Evolutionary conservation across 1,284 basidiomycete species (phyloP).

Genomic region (Caloboletus firmus): DNA sequence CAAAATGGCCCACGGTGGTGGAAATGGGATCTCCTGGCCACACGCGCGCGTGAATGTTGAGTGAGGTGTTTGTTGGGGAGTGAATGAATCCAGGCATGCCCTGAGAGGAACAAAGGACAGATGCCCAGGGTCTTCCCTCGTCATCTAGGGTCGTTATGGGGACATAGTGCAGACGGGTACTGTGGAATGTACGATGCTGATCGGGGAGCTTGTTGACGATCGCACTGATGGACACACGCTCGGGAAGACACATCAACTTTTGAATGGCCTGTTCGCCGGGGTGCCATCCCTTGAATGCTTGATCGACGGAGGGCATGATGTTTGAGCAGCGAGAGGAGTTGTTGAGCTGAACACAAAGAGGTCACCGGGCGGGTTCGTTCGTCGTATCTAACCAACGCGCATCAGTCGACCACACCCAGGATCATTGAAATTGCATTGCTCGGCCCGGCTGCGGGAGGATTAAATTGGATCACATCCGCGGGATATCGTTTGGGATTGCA

Average conservation of each 20-base stretch:
- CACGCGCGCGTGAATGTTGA: constrained; percentile 44
- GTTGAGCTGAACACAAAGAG: neutral
- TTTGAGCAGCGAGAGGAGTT: neutral
- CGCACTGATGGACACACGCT: constrained; percentile 24
- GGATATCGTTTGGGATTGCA: too few species aligned
- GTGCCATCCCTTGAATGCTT: constrained; percentile 37
- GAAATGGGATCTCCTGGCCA: constrained; percentile 59
- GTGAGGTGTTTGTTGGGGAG: constrained; percentile 40
- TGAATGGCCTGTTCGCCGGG: constrained; percentile 39
- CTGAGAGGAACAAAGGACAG: constrained; percentile 34
- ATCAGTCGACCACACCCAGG: neutral
- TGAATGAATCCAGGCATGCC: constrained; percentile 45
- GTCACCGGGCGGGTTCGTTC: neutral
- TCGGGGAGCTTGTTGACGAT: constrained; percentile 36
- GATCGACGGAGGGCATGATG: constrained; percentile 6
- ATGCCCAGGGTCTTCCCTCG: constrained; percentile 41
- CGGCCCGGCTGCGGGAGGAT: neutral
- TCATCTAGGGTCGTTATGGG: constrained; percentile 40
- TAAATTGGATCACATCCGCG: neutral
- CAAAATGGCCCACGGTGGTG: constrained; percentile 34
- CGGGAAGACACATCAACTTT: constrained; percentile 27
- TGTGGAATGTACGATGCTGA: constrained; percentile 40
- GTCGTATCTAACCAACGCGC: neutral
- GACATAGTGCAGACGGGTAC: constrained; percentile 39
- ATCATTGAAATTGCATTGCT: neutral